A percentile compares a stretch with the other conserved stretches of the same genome.
phyloP scores from a whole-genome alignment of 257 asterid species.

The Prunella vulgaris region DNA sequence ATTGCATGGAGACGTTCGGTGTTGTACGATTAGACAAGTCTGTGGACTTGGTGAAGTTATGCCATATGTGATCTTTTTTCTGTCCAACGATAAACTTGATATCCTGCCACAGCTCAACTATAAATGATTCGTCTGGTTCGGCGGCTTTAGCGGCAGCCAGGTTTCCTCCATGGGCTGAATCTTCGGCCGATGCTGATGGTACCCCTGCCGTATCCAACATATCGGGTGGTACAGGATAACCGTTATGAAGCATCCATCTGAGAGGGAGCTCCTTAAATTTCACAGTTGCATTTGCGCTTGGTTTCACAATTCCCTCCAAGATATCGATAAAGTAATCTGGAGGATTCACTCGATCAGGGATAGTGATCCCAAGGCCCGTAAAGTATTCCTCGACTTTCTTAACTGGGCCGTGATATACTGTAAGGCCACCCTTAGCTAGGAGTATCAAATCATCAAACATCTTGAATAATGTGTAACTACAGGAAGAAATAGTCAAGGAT shows the following conservation, averaged over 20 bases:
- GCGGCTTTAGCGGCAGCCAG: constrained; percentile 23
- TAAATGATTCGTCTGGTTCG: constrained; percentile 50
- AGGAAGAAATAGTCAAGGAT: constrained; percentile 30
- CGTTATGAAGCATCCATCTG: constrained; percentile 98
- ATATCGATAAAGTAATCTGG: constrained; percentile 94
- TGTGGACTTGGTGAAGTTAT: constrained; percentile 41
- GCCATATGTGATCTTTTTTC: constrained; percentile 56
- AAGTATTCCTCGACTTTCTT: constrained; percentile 96
- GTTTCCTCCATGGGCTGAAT: constrained; percentile 48
- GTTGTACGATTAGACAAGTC: constrained; percentile 70
- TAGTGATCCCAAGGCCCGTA: constrained; percentile 69
- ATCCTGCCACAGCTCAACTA: constrained; percentile 79
- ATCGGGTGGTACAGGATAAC: constrained; percentile 92
- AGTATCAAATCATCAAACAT: constrained; percentile 97
- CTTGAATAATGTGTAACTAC: constrained; percentile 93
- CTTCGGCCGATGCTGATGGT: constrained; percentile 40
- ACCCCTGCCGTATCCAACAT: constrained; percentile 73
- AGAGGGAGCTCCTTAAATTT: constrained; percentile 86
- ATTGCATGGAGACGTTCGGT: constrained; percentile 52
- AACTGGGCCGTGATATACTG: constrained; percentile 93
- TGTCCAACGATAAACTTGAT: constrained; percentile 56
- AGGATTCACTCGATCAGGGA: constrained; percentile 96
- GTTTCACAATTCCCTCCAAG: constrained; percentile 84
- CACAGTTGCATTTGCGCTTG: constrained; percentile 44
- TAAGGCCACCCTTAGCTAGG: constrained; percentile 96